These are phyloP conservation scores for Nakazawaea ishiwadae DNA, from an alignment of 805 yeast species.

Conservation along the genomic window DNA sequence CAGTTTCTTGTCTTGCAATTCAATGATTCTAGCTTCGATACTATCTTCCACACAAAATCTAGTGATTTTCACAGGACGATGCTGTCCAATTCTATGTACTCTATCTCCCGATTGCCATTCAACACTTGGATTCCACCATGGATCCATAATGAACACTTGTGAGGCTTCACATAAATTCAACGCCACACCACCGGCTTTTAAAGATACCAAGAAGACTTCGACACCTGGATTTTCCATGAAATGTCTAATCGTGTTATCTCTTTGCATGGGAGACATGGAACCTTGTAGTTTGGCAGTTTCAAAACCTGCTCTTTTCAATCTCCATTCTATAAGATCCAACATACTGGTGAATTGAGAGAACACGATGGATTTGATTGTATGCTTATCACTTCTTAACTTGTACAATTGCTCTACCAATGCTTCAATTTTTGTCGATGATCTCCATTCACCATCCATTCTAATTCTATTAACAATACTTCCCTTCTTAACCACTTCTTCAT, in stretches of 20 bases:
- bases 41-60: constrained; percentile 94
- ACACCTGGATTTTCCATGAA: constrained; percentile 91
- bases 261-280: constrained; percentile 92
- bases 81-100: constrained; percentile 96
- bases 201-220: constrained; percentile 89
- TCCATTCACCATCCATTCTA: constrained; percentile 84
- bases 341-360: constrained; percentile 96
- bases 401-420: constrained; percentile 93
- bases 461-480: constrained; percentile 83
- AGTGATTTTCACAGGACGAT: constrained; percentile 88
- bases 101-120: constrained; percentile 99
- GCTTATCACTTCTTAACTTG: constrained; percentile 76
- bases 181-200: constrained; percentile 99
- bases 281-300: constrained; percentile 93
- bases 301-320: constrained; percentile 91
- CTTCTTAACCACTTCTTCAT: constrained; percentile 49
- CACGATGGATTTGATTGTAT: constrained; percentile 92
- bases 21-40: constrained; percentile 93
- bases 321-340: constrained; percentile 95
- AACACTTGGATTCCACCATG: constrained; percentile 99
- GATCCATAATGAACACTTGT: constrained; percentile 92
- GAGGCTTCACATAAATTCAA: constrained; percentile 94
- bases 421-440: constrained; percentile 93
- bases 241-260: constrained; percentile 85
- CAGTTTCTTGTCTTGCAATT: constrained; percentile 95